Evolutionary conservation across 208 protist genomes (phyloP).

Genomic region (Trypanosoma congolense): DNA sequence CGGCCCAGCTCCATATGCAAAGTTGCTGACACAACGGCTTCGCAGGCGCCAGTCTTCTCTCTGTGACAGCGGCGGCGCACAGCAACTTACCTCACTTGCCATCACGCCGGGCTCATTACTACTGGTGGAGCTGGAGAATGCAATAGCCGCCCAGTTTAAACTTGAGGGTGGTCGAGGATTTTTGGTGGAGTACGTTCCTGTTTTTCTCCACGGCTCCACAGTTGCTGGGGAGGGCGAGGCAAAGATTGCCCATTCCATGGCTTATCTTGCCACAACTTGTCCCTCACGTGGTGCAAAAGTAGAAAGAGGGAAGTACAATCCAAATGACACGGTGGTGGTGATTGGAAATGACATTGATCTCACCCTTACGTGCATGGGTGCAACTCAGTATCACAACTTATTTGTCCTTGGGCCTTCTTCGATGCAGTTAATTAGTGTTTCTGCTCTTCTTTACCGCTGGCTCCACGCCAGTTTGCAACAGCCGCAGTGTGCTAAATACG

Average conservation of each 20-base stretch:
- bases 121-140: conserved; percentile 84
- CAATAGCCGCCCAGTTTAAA: conserved; percentile 69
- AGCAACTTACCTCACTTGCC: conserved; percentile 59
- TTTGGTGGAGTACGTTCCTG: conserved; percentile 41
- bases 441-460: conserved; percentile 77
- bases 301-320: conserved; percentile 35
- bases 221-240: conserved; percentile 79
- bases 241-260: conserved; percentile 76
- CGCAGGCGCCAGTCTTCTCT: conserved; percentile 62
- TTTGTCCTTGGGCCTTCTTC: conserved; percentile 71
- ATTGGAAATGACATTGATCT: conserved; percentile 88
- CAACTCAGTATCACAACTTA: conserved; percentile 80
- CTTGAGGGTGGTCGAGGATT: conserved; percentile 56
- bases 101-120: conserved; percentile 81
- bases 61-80: conserved; percentile 33
- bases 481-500: conserved; percentile 16
- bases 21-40: conserved; percentile 79
- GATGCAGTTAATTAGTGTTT: conserved; percentile 72
- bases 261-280: conserved; percentile 45
- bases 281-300: conserved; percentile 1
- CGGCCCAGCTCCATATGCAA: conserved; percentile 73
- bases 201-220: conserved; percentile 76
- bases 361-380: conserved; percentile 73
- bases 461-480: conserved; percentile 34
- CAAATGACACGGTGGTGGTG: conserved; percentile 65